Conservation (phyloP, 345 rosid species). For the Citrus mangshanensis region DNA sequence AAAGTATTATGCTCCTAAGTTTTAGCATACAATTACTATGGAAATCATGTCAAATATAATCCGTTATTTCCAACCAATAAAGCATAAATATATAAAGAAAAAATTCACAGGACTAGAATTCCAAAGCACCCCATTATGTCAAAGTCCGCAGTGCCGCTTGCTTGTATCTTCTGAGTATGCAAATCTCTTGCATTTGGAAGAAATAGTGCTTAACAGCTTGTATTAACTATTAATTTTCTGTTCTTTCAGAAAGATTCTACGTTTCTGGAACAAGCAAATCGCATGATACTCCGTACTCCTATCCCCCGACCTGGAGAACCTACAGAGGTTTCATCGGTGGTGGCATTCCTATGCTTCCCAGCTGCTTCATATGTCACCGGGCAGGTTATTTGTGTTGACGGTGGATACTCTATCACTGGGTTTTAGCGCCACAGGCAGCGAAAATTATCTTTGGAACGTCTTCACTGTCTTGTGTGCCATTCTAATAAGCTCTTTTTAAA, state of each 20-base stretch:
- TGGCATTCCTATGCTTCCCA: constrained; percentile 47
- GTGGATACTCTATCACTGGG: background rate
- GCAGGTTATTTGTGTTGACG: constrained; percentile 36
- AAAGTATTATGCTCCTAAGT: too few relatives aligned
- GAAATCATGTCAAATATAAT: too few relatives aligned
- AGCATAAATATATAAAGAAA: too few relatives aligned
- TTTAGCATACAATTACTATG: too few relatives aligned
- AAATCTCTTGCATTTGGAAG: too few relatives aligned
- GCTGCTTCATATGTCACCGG: constrained; percentile 55
- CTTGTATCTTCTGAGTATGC: background rate
- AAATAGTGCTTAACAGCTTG: too few relatives aligned
- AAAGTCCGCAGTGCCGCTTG: background rate
- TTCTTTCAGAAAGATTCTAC: background rate
- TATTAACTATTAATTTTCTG: background rate
- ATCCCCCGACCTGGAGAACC: constrained; percentile 5
- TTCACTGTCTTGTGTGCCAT: background rate
- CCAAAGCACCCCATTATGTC: background rate
- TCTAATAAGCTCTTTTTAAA: background rate
- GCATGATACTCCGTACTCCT: constrained; percentile 25
- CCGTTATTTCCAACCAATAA: too few relatives aligned
- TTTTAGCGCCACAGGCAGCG: too few relatives aligned
- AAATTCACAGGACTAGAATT: too few relatives aligned
- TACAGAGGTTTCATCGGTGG: constrained; percentile 19
- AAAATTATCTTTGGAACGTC: background rate
- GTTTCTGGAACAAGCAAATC: background rate